Conservation (phyloP, 129 eudicot genomes). For the Apium graveolens region DNA sequence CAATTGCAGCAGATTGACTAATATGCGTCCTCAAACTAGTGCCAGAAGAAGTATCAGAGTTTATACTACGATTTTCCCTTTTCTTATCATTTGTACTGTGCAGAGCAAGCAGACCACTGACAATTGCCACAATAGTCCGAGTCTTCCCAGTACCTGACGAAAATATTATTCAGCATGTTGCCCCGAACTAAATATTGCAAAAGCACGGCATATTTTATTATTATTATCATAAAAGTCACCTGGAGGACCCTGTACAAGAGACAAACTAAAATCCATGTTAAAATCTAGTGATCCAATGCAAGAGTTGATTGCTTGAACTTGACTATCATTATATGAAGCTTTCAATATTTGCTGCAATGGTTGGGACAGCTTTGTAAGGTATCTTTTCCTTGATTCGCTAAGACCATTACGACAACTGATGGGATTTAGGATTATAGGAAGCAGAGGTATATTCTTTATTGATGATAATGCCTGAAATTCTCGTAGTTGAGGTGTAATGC, state of each 20-base stretch:
- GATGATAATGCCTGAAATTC: constrained; percentile 96
- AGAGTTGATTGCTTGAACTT: constrained; percentile 75
- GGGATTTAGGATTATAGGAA: constrained; percentile 73
- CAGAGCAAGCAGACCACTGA: constrained; percentile 73
- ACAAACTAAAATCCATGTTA: constrained; percentile 42
- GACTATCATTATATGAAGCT: constrained; percentile 67
- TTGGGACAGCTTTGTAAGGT: constrained; percentile 46
- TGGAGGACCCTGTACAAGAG: constrained; percentile 99
- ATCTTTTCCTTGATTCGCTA: constrained; percentile 25
- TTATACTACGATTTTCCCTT: constrained; percentile 26
- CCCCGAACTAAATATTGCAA: constrained; percentile 7
- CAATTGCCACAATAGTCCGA: constrained; percentile 81
- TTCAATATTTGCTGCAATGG: constrained; percentile 62
- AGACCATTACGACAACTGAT: constrained; percentile 22
- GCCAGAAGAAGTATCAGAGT: constrained; percentile 16
- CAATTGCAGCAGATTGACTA: constrained; percentile 84
- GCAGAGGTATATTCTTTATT: constrained; percentile 62
- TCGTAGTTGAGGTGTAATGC: constrained; percentile 83
- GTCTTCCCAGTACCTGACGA: constrained; percentile 91
- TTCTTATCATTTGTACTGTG: constrained; percentile 26
- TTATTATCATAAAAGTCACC: constrained; percentile 32
- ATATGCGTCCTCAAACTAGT: constrained; percentile 24
- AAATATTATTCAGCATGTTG: background rate
- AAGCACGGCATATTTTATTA: constrained; percentile 1
- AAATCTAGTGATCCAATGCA: constrained; percentile 39